Conservation (phyloP, 495 filamentous ascomycete species). For the Xylaria grammica region DNA sequence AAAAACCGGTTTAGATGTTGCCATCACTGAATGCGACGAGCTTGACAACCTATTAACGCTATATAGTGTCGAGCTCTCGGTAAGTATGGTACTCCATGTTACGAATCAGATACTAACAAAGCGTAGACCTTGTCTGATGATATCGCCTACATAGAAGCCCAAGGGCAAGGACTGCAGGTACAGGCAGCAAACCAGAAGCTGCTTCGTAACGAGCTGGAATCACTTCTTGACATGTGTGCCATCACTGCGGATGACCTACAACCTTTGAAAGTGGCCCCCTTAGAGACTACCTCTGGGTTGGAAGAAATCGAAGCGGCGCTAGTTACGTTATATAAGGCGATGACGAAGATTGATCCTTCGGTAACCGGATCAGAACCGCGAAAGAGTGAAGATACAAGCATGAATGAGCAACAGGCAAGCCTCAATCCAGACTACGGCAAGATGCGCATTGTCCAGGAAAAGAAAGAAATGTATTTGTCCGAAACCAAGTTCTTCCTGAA, state of each 20-base stretch:
- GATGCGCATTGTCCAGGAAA: conserved; percentile 92
- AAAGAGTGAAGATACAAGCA: conserved; percentile 50
- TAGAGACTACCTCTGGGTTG: conserved; percentile 72
- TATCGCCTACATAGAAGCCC: conserved; percentile 94
- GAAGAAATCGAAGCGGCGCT: conserved; percentile 76
- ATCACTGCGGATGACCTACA: conserved; percentile 77
- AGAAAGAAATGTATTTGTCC: conserved; percentile 82
- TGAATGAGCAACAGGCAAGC: conserved; percentile 55
- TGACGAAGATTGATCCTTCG: conserved; percentile 88
- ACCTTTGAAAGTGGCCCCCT: conserved; percentile 72
- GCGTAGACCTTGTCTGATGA: conserved; percentile 90
- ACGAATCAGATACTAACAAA: conserved; percentile 39
- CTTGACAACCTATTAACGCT: conserved; percentile 90
- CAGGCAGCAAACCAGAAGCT: conserved; percentile 97
- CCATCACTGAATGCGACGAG: conserved; percentile 93
- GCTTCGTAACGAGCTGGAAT: conserved; percentile 83
- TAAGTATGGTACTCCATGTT: conserved; percentile 52
- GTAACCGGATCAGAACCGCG: conserved; percentile 61
- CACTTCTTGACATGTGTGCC: conserved; percentile 81
- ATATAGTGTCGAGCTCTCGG: conserved; percentile 91
- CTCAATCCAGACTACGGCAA: conserved; percentile 83
- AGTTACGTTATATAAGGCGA: conserved; percentile 88
- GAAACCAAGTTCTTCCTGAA: conserved; percentile 75
- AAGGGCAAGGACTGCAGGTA: conserved; percentile 94
- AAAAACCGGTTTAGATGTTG: conserved; percentile 81